phyloP scores from a whole-genome alignment of 495 filamentous ascomycete genomes.

The Podospora anserina region DNA sequence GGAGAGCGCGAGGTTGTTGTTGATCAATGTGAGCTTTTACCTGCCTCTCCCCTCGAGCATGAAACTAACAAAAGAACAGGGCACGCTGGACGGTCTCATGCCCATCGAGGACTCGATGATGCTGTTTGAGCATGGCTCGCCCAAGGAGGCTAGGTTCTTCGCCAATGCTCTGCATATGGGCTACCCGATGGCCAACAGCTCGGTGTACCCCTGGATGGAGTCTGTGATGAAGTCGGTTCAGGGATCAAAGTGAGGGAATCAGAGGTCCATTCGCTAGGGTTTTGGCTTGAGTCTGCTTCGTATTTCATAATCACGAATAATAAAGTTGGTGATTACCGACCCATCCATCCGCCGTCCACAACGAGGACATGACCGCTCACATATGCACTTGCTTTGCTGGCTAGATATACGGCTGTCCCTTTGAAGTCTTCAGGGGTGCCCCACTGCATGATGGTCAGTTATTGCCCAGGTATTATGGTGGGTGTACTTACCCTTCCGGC shows the following conservation, averaged over 20 bases:
- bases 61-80: constrained; percentile 40
- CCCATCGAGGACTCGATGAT: constrained; percentile 74
- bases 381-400: constrained; percentile 71
- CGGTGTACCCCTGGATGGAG: constrained; percentile 57
- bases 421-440: constrained; percentile 86
- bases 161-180: constrained; percentile 61
- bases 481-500: constrained; percentile 53
- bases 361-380: constrained; percentile 76
- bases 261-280: neutral
- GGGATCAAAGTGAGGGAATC: constrained; percentile 6
- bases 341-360: constrained; percentile 95
- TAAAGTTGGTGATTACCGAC: constrained; percentile 50
- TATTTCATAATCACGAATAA: neutral
- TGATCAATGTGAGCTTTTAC: constrained; percentile 60
- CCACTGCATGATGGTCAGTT: constrained; percentile 48
- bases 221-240: constrained; percentile 41
- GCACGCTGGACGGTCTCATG: constrained; percentile 67
- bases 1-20: constrained; percentile 59
- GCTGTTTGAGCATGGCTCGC: constrained; percentile 64
- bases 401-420: constrained; percentile 75
- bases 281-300: neutral
- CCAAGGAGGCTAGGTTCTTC: constrained; percentile 70
- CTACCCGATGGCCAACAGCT: constrained; percentile 54
- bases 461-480: neutral
- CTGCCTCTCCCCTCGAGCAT: constrained; percentile 3